Evolutionary conservation across 371 early-diverging fungal genomes (phyloP).

Genomic region (Mortierella sp.): DNA sequence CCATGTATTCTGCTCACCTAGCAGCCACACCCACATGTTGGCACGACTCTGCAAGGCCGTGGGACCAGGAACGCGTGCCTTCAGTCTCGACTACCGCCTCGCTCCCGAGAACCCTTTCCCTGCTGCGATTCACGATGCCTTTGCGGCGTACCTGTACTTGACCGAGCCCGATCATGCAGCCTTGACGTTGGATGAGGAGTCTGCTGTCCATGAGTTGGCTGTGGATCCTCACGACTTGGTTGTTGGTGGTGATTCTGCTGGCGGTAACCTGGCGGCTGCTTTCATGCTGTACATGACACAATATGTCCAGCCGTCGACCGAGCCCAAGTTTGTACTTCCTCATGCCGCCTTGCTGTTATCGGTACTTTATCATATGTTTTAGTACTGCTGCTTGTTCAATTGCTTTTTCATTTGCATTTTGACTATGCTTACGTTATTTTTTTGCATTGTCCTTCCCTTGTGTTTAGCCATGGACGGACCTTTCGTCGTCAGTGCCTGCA

Average conservation of each 20-base stretch:
- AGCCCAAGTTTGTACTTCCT: slow-evolving; percentile 28
- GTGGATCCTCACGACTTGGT: slow-evolving; percentile 60
- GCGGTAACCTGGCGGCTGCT: slow-evolving; percentile 68
- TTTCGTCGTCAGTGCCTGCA: slow-evolving; percentile 37
- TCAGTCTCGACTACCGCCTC: slow-evolving; percentile 80
- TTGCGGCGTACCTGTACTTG: slow-evolving; percentile 78
- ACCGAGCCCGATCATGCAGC: slow-evolving; percentile 67
- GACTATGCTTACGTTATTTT: background rate
- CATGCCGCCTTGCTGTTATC: slow-evolving; percentile 39
- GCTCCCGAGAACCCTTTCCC: slow-evolving; percentile 91
- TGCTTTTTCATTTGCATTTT: background rate
- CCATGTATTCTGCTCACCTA: slow-evolving; percentile 31
- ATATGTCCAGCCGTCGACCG: slow-evolving; percentile 47
- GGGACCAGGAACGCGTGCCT: slow-evolving; percentile 56
- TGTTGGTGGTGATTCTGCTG: slow-evolving; percentile 75
- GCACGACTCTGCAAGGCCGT: slow-evolving; percentile 20
- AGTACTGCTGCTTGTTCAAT: too few relatives aligned
- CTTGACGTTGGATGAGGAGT: slow-evolving; percentile 31
- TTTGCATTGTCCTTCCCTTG: background rate
- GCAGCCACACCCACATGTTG: slow-evolving; percentile 29
- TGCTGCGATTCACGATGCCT: slow-evolving; percentile 81
- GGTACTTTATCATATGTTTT: slow-evolving; percentile 3
- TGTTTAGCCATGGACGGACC: slow-evolving; percentile 35
- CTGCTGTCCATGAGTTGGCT: slow-evolving; percentile 13
- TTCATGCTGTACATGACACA: slow-evolving; percentile 45